Evolutionary conservation across 768 basidiomycete genomes (phyloP), one percentile per base, ranked within the genome.

Genomic region (Phaeotremella skinneri): DNA sequence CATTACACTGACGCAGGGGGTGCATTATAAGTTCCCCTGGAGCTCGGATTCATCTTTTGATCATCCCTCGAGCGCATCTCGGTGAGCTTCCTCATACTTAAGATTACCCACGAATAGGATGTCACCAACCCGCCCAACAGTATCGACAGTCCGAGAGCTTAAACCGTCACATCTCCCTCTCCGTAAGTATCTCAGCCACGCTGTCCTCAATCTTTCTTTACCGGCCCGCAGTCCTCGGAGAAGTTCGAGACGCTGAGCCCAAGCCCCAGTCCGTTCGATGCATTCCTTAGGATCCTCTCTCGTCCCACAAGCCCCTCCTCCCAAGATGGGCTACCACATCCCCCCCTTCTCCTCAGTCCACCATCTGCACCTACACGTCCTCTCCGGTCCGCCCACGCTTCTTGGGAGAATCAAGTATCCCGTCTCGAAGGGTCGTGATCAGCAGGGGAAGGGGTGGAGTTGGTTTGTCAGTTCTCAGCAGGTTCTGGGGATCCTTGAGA

Each of bases 291-390:
- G 58, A 20, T 26, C 17, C 16, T 30, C 43, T 26, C 58, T 68
- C 17, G 26, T 56, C 2, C 63, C 58, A 23, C 30, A 20, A 1
- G 7, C 20, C 20, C 34, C 56, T 21, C 32, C n/a, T 2, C 32
- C 56, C 21, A 74, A 71, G 34, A 61, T 68, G 37, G 75, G 75
- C 39, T 76, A 67, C 25, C 75, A 76, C 57, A 74, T 76, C 34
- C 73, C 75, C 1, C 75, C 75, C 20, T 76, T 76, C 63, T 74
- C 73, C 1, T 74, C 75, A 0, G 75, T 76, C 6, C 69, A 63
- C 3, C 75, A 76, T 48, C 59, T 76, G 4, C 75, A 76, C 42
- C 64, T 76, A 0, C 75, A 76, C 52, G 73, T 71, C 23, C 56
- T 76, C 20, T 64, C 66, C 7, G 60, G 64, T 13, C 62, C 57